These are phyloP conservation scores for Aspergillus saccharolyticus DNA, from an alignment of 495 filamentous ascomycete genomes.

Conservation along the genomic window DNA sequence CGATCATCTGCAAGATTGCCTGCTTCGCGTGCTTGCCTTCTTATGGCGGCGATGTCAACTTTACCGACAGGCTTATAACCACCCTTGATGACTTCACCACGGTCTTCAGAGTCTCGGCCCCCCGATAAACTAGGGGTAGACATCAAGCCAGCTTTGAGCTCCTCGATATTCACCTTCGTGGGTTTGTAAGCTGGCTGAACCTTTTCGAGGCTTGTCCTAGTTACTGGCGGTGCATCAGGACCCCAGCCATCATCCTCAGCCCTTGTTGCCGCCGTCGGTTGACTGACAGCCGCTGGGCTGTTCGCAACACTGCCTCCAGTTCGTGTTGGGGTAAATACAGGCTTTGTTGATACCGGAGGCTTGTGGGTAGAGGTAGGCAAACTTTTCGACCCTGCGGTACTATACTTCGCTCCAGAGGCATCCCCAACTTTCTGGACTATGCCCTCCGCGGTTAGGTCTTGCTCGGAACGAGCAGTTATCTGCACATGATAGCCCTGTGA, in stretches of 20 bases:
- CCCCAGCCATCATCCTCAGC: slow-evolving; percentile 86
- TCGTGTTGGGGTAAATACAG: slow-evolving; percentile 79
- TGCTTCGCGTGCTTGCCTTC: slow-evolving; percentile 66
- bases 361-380: slow-evolving; percentile 47
- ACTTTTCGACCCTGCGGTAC: slow-evolving; percentile 56
- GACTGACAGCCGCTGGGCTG: slow-evolving; percentile 53
- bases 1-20: slow-evolving; percentile 62
- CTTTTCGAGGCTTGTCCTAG: slow-evolving; percentile 84
- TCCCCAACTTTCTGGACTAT: slow-evolving; percentile 95
- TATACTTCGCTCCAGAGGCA: slow-evolving; percentile 92
- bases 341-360: slow-evolving; percentile 75
- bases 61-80: slow-evolving; percentile 96
- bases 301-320: slow-evolving; percentile 57
- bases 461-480: slow-evolving; percentile 86
- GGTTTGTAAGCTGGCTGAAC: slow-evolving; percentile 89
- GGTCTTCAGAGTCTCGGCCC: slow-evolving; percentile 23
- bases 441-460: slow-evolving; percentile 76
- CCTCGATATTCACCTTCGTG: slow-evolving; percentile 84
- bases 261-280: slow-evolving; percentile 40
- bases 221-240: slow-evolving; percentile 83
- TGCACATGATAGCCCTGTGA: slow-evolving; percentile 89
- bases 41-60: slow-evolving; percentile 87
- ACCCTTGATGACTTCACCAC: slow-evolving; percentile 69
- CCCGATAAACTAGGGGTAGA: slow-evolving; percentile 51
- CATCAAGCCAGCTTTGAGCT: slow-evolving; percentile 63